Evolutionary conservation across 495 filamentous ascomycete species (phyloP).

Genomic region (Neohortaea acidophila): DNA sequence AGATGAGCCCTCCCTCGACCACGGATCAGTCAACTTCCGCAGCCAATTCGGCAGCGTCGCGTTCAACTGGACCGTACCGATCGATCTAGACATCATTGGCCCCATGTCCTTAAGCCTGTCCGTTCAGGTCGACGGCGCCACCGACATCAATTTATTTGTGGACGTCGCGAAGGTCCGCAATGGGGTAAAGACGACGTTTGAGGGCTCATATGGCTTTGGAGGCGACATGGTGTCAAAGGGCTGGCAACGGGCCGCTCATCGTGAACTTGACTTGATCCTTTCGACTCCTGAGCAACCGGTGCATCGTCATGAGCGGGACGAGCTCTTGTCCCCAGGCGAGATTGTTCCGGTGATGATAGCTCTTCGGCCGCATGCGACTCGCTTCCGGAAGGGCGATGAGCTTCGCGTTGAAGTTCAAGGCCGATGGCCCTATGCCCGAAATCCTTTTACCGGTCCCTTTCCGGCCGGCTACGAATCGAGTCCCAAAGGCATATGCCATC

Average conservation of each 20-base stretch:
- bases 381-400: too few species aligned
- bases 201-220: constrained; percentile 34
- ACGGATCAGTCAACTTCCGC: constrained; percentile 21
- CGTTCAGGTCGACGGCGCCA: constrained; percentile 17
- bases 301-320: neutral
- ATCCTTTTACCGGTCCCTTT: too few species aligned
- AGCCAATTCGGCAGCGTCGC: constrained; percentile 33
- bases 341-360: too few species aligned
- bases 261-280: constrained; percentile 28
- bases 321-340: neutral
- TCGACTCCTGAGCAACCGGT: neutral
- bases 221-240: constrained; percentile 37
- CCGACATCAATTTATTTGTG: constrained; percentile 51
- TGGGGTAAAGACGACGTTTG: constrained; percentile 49
- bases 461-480: too few species aligned
- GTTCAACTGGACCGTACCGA: constrained; percentile 39
- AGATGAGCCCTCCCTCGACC: constrained; percentile 4
- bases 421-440: too few species aligned
- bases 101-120: constrained; percentile 43
- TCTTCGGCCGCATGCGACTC: too few species aligned
- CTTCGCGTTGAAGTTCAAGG: too few species aligned
- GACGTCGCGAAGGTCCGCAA: constrained; percentile 38
- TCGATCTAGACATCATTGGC: constrained; percentile 45
- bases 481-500: too few species aligned
- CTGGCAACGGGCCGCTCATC: constrained; percentile 40